These are phyloP conservation scores for Triangularia setosa DNA, from an alignment of 2,329 filamentous ascomycete genomes.

Conservation along the genomic window DNA sequence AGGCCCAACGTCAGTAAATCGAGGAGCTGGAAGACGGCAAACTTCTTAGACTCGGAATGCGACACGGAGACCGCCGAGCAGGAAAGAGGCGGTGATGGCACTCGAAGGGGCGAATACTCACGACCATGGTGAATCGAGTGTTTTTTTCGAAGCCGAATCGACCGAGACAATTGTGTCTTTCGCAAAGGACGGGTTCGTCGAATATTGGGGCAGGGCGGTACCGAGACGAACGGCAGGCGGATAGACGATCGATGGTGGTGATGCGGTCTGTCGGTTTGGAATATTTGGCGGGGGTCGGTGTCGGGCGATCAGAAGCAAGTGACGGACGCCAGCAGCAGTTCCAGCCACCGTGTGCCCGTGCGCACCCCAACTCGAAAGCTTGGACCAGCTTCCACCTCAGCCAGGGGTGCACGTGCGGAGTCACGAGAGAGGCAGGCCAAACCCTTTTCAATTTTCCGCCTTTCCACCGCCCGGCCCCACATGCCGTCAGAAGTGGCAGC, in stretches of 20 bases:
- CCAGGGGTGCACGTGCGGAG: conserved; percentile 11
- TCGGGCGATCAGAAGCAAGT: not conserved
- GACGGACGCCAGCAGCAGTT: not conserved
- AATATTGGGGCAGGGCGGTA: not conserved
- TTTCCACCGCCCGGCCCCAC: conserved; percentile 3
- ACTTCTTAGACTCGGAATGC: conserved; percentile 37
- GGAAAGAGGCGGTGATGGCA: not conserved
- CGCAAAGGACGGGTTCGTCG: not conserved
- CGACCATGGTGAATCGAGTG: conserved; percentile 29
- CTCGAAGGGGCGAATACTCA: conserved; percentile 21
- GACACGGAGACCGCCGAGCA: conserved; percentile 14
- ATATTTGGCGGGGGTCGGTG: not conserved
- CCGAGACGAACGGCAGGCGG: not conserved
- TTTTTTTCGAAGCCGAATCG: conserved; percentile 2
- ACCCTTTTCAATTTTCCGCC: not conserved
- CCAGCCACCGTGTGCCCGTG: conserved; percentile 7
- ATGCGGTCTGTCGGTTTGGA: conserved; percentile 6
- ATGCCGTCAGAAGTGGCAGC: conserved; percentile 7
- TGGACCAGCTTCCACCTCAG: conserved; percentile 1
- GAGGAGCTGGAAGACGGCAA: conserved; percentile 50
- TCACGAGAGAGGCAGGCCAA: conserved; percentile 10
- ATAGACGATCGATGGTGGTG: conserved; percentile 3
- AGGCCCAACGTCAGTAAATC: conserved; percentile 66
- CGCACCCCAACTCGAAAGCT: conserved; percentile 6
- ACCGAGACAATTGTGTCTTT: not conserved